These are phyloP conservation scores for Penicillium sp. DNA, from an alignment of 2,329 filamentous ascomycete species.

Conservation along the genomic window DNA sequence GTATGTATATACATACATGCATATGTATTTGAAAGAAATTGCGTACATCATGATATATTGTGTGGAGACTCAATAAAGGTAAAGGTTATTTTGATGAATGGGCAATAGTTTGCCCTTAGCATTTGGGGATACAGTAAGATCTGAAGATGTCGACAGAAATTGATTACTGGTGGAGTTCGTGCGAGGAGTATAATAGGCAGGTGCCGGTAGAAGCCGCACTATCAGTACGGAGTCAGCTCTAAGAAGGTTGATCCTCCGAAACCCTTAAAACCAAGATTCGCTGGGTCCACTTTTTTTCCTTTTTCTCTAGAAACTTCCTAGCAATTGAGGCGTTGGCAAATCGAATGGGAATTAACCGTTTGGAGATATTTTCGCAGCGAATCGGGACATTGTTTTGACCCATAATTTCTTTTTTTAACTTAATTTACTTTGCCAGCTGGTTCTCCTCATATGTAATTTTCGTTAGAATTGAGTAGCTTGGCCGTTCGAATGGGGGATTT, in stretches of 20 bases:
- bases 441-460: too few species aligned
- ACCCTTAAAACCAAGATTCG: conserved; percentile 13
- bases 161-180: background rate
- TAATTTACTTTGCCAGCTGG: background rate
- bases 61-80: background rate
- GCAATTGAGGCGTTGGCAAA: background rate
- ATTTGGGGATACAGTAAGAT: background rate
- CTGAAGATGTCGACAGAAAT: background rate
- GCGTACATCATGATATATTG: background rate
- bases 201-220: conserved; percentile 6
- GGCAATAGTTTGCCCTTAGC: background rate
- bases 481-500: conserved; percentile 1
- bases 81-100: background rate
- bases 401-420: background rate
- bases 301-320: conserved; percentile 1
- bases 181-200: background rate
- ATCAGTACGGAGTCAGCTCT: conserved; percentile 13
- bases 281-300: conserved; percentile 12
- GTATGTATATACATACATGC: background rate
- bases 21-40: background rate
- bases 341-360: background rate
- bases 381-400: background rate
- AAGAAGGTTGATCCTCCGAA: conserved; percentile 26
- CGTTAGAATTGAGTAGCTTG: background rate
- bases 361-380: background rate